Conservation (phyloP, 768 basidiomycete species). For the Phaffia australis region DNA sequence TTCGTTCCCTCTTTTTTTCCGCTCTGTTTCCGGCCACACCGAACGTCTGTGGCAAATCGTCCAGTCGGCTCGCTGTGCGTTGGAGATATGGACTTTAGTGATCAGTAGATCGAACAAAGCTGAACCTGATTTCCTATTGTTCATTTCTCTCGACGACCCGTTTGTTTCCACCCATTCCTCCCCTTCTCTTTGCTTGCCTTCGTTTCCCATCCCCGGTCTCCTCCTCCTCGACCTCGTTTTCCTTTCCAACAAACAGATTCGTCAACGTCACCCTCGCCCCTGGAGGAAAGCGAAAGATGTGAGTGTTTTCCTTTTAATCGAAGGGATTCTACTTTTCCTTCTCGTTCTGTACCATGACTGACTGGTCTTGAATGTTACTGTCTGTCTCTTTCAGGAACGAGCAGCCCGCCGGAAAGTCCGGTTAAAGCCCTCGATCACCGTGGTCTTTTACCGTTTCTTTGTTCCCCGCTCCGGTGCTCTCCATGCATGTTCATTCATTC, state of each 20-base stretch:
- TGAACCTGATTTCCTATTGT: too few relatives aligned
- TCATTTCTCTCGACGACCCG: neutral
- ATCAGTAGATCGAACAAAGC: too few relatives aligned
- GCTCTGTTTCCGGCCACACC: too few relatives aligned
- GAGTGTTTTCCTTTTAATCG: slow-evolving; percentile 42
- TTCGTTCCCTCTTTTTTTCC: slow-evolving; percentile 10
- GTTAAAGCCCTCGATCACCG: neutral
- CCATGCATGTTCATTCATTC: slow-evolving; percentile 1
- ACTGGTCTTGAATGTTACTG: neutral
- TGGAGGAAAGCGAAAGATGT: slow-evolving; percentile 94
- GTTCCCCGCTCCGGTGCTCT: neutral
- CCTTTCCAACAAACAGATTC: slow-evolving; percentile 48
- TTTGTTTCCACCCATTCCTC: neutral
- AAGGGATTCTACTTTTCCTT: slow-evolving; percentile 1
- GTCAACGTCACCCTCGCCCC: slow-evolving; percentile 85
- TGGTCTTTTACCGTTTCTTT: neutral
- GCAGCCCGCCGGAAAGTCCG: slow-evolving; percentile 12
- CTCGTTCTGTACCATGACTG: neutral
- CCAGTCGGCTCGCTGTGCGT: neutral
- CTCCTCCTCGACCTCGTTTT: slow-evolving; percentile 6
- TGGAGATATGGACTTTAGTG: too few relatives aligned
- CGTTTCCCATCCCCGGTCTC: neutral
- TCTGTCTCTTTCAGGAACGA: neutral
- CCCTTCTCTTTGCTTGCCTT: neutral
- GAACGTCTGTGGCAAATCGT: too few relatives aligned